Evolutionary conservation across 2,329 filamentous ascomycete genomes (phyloP), one percentile per base, ranked within the genome.

Genomic region (Penicillium sp.): DNA sequence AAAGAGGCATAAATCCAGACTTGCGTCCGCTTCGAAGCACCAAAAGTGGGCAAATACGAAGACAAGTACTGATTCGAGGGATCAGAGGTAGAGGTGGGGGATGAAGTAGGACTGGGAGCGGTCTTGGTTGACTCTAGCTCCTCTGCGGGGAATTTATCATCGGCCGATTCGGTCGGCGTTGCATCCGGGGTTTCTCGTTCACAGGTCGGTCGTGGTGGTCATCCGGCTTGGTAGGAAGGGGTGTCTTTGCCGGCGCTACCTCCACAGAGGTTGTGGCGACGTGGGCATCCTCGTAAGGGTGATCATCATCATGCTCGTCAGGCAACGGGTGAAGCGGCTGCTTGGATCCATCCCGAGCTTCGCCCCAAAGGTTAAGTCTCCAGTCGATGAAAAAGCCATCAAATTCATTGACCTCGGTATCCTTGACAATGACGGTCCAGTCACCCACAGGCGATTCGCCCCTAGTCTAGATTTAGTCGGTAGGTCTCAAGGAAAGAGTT

Each of bases 351-450:
- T 97, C 87, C 57, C 88, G 87, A 49, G 80, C 78, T 68, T 96
- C 90, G 51, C 93, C 93, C 89, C 89, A 98, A 3, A 98, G 79
- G 65, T 91, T 94, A 48, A 98, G 76, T 60, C 87, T 87, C 89
- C 90, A 98, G 71, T 98, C 91, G 38, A 83, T 77, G 60, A 97
- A 94, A 8, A 75, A 83, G 55, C 93, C 93, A 5, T 74, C 81
- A 67, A 85, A 74, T 4, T 85, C 78, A 64, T 98, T 96, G 49
- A 85, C 78, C 14, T 80, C 74, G 16, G 85, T 86, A 65, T 98
- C 93, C 60, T 89, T 93, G 61, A 97, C 82, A 41, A 96, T 75
- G 31, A 98, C 78, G 0, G 86, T 95, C 93, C 93, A 98, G 18
- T 81, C 90, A 42, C 93, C 93, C 47, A 90, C 69, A 49, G 89